Conservation (phyloP, 495 filamentous ascomycete genomes). For the Niebla homalea region DNA sequence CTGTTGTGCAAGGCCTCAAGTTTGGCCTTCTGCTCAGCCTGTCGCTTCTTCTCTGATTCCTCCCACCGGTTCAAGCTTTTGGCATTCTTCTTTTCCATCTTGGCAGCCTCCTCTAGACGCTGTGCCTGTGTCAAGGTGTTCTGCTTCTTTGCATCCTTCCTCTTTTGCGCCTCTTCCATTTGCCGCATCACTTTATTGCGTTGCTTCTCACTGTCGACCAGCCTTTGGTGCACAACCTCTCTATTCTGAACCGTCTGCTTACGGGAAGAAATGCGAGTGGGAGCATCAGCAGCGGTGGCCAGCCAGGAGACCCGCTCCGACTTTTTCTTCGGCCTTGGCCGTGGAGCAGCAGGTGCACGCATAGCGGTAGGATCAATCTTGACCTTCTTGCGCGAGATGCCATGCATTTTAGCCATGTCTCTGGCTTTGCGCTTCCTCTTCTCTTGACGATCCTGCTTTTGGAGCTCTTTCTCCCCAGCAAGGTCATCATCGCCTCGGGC, state of each 20-base stretch:
- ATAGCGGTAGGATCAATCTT: slow-evolving; percentile 45
- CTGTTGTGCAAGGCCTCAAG: slow-evolving; percentile 75
- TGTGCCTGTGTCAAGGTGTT: slow-evolving; percentile 82
- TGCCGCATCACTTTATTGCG: slow-evolving; percentile 63
- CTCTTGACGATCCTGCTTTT: slow-evolving; percentile 40
- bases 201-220: slow-evolving; percentile 71
- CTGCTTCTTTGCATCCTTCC: slow-evolving; percentile 60
- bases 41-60: slow-evolving; percentile 71
- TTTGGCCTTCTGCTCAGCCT: slow-evolving; percentile 67
- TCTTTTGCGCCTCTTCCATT: slow-evolving; percentile 79
- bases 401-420: slow-evolving; percentile 37
- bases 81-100: slow-evolving; percentile 69
- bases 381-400: slow-evolving; percentile 44
- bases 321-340: slow-evolving; percentile 80
- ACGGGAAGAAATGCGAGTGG: slow-evolving; percentile 69
- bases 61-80: slow-evolving; percentile 94
- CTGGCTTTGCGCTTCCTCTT: slow-evolving; percentile 65
- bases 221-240: slow-evolving; percentile 63
- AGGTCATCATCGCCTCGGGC: slow-evolving; percentile 44
- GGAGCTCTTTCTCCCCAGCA: slow-evolving; percentile 51
- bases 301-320: slow-evolving; percentile 85
- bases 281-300: slow-evolving; percentile 62
- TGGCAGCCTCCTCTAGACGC: slow-evolving; percentile 67
- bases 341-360: slow-evolving; percentile 34
- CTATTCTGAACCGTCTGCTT: slow-evolving; percentile 75